Evolutionary conservation across 2,329 filamentous ascomycete species (phyloP).

Genomic region (Neopestalotiopsis sp.): DNA sequence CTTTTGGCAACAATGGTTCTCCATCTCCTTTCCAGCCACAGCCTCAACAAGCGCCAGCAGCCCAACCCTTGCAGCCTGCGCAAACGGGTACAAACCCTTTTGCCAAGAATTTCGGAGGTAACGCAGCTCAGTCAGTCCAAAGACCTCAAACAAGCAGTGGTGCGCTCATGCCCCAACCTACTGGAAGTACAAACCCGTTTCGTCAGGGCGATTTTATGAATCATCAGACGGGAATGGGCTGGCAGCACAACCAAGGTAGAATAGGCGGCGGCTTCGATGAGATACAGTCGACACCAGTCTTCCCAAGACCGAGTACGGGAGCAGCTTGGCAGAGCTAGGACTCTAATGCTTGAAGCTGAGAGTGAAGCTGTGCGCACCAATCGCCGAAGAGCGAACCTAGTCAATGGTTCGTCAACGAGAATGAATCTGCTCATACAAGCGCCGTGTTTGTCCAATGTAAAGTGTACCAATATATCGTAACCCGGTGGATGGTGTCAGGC

Average conservation of each 20-base stretch:
- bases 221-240: conserved; percentile 84
- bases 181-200: conserved; percentile 93
- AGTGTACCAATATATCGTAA: conserved; percentile 1
- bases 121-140: conserved; percentile 38
- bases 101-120: conserved; percentile 48
- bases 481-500: background rate
- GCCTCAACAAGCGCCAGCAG: conserved; percentile 38
- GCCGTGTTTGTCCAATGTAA: background rate
- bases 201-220: conserved; percentile 89
- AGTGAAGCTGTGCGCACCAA: background rate
- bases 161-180: conserved; percentile 72
- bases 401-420: background rate
- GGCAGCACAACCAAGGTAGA: conserved; percentile 79
- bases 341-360: background rate
- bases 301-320: conserved; percentile 77
- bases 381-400: background rate
- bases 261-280: conserved; percentile 84
- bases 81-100: conserved; percentile 66
- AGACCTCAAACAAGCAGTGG: conserved; percentile 51
- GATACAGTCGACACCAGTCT: conserved; percentile 80
- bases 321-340: conserved; percentile 58
- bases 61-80: conserved; percentile 50
- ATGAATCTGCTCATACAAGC: background rate
- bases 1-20: conserved; percentile 39
- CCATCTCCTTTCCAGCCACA: conserved; percentile 51